Evolutionary conservation across 1,284 basidiomycete species (phyloP), one percentile per base, ranked within the genome.

Genomic region (Ceraceosorus guamensis): DNA sequence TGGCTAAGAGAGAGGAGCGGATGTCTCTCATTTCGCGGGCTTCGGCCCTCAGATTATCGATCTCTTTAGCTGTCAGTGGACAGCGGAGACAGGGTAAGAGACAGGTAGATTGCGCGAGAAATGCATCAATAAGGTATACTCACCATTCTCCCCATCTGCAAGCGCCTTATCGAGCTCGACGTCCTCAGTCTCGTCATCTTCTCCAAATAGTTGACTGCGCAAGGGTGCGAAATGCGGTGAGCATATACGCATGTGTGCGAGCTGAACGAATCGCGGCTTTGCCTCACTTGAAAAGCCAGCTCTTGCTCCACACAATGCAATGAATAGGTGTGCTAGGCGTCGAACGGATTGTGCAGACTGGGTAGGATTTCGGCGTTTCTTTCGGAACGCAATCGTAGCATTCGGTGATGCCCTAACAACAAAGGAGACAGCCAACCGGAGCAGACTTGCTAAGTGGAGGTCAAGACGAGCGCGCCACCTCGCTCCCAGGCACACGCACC

Each of bases 271-370:
- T 60, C 6, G 66, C 55, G 62, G 62, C 0, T 56, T 7, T 4
- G 16, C 2, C 86, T 75, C 67, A 91, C 91, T 86, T 85, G 66
- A 98, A 85, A n/a, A 98, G 84, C 79, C 97, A 98, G 66, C 85
- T 92, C 77, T 98, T 99, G 34, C 90, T 91, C 95, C 95, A 99
- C 0, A 97, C 93, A 56, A 98, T 97, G 74, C 92, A 98, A 74
- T 99, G 95, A 50, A 98, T 95, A 0, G 95, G 91, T 62, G 93
- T 91, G 54, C 88, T 91, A 0, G 95, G 95, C 0, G 95, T 98
- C 1, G 91, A 91, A 48, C 95, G 87, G 68, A 99, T 98, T 0
- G 95, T 99, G 78, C 95, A 99, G 2, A 98, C 92, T 0, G 95
- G 93, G 75, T 90, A 98, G 0, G 89, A 88, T 76, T 93, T 97